phyloP scores from a whole-genome alignment of 2,329 filamentous ascomycete species.

The Mycocentrospora acerina region DNA sequence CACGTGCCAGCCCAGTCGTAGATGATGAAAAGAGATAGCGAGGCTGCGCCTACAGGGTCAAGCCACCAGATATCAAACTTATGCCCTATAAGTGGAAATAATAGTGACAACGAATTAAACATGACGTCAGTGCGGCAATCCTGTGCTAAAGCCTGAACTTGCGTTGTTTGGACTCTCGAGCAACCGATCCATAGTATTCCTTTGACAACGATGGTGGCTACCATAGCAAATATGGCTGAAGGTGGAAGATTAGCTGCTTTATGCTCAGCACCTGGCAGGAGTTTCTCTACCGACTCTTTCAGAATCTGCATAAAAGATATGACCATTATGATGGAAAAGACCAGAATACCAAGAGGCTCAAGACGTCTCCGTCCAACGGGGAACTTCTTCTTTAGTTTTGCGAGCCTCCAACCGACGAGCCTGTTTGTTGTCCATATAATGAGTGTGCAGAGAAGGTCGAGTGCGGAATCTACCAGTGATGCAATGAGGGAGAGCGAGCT shows the following conservation, averaged over 20 bases:
- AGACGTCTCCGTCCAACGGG: slow-evolving; percentile 56
- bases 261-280: slow-evolving; percentile 54
- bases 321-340: slow-evolving; percentile 64
- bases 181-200: slow-evolving; percentile 63
- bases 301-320: slow-evolving; percentile 63
- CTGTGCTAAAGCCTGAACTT: slow-evolving; percentile 64
- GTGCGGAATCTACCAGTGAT: slow-evolving; percentile 61
- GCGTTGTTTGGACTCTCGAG: slow-evolving; percentile 61
- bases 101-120: slow-evolving; percentile 64
- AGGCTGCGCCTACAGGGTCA: slow-evolving; percentile 62
- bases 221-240: slow-evolving; percentile 59
- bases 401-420: slow-evolving; percentile 59
- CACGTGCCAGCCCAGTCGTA: slow-evolving; percentile 67
- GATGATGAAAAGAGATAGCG: slow-evolving; percentile 68
- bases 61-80: slow-evolving; percentile 66
- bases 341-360: slow-evolving; percentile 63
- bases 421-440: slow-evolving; percentile 64
- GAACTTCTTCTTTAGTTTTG: slow-evolving; percentile 55
- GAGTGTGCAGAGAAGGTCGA: slow-evolving; percentile 61
- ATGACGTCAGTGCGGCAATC: slow-evolving; percentile 66
- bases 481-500: slow-evolving; percentile 63
- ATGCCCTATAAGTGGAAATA: slow-evolving; percentile 64
- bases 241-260: slow-evolving; percentile 53
- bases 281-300: slow-evolving; percentile 60
- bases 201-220: slow-evolving; percentile 60